Evolutionary conservation across 78 protist genomes (phyloP), one percentile per base, ranked within the genome.

Genomic region (Dictyostelium firmibasis): DNA sequence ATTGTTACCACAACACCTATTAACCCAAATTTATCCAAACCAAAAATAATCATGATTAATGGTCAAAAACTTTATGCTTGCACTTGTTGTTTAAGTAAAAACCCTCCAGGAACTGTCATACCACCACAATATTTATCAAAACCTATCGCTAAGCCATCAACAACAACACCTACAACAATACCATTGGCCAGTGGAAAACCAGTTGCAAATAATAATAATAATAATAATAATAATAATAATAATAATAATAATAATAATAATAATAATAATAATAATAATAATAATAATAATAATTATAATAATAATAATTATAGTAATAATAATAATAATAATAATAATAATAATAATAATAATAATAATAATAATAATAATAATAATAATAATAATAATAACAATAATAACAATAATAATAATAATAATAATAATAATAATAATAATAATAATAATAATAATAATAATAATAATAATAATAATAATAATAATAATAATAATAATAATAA

Each of bases 21-120:
- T 20, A 60, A 53, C 23, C 23, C 87, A 83, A 57, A 31, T 36
- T 57, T 33, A 57, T 64, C 92, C 57, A 85, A 72, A 85, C 94
- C 94, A 38, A 83, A 78, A 35, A 31, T 50, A 18, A 64, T 81
- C 3, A 50, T 81, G 20, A 78, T 38, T 5, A 70, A 44, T 75
- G 94, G 94, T 10, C 94, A 89, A 50, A 89, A 70, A 75, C 72
- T 89, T 6, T 89, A 89, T 31, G 74, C 83, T n/a, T 89, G 94
- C 25, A 14, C 94, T 33, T 89, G 94, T 81, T 89, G 94, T 69
- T 11, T 89, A 44, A 8, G 53, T 64, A 89, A 89, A 81, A 89
- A 89, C 11, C 94, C 94, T 47, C 94, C 94, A 7, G 69, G 77
- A 8, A 20, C 79, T 2, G 62, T 60, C 18, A 25, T 36, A n/a